A percentile compares a stretch with the other conserved stretches of the same genome.
Conservation (phyloP, 768 basidiomycete genomes). For the Sporobolomyces pararoseus region DNA sequence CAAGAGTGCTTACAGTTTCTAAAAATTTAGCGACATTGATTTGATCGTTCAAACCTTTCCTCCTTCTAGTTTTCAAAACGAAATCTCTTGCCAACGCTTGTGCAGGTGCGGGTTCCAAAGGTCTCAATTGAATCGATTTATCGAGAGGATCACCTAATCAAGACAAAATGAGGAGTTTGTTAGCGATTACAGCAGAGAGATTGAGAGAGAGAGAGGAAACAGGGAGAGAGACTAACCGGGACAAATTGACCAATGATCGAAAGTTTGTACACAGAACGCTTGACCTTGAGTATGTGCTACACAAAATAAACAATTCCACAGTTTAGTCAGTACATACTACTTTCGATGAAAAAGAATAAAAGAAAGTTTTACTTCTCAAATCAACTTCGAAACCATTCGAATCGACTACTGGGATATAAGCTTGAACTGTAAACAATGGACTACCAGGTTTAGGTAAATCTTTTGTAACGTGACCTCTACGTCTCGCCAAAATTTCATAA, state of each 20-base stretch:
- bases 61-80: slow-evolving; percentile 88
- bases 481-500: slow-evolving; percentile 95
- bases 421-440: slow-evolving; percentile 95
- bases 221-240: slow-evolving; percentile 67
- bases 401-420: slow-evolving; percentile 95
- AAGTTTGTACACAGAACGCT: slow-evolving; percentile 95
- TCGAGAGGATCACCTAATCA: slow-evolving; percentile 98
- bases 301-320: too few relatives aligned
- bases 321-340: too few relatives aligned
- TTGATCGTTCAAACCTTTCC: slow-evolving; percentile 94
- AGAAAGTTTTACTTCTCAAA: slow-evolving; percentile 58
- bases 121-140: slow-evolving; percentile 90
- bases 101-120: slow-evolving; percentile 93
- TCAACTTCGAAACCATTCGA: slow-evolving; percentile 99
- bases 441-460: slow-evolving; percentile 98
- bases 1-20: slow-evolving; percentile 16
- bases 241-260: slow-evolving; percentile 99
- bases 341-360: neutral
- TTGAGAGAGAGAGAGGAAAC: neutral
- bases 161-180: neutral
- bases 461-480: slow-evolving; percentile 97
- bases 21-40: slow-evolving; percentile 37
- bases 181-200: neutral
- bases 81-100: slow-evolving; percentile 91
- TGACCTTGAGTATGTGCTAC: slow-evolving; percentile 90